Base-by-base conservation (phyloP, 805 yeast species). In the Metschnikowia peoriensis region DNA sequence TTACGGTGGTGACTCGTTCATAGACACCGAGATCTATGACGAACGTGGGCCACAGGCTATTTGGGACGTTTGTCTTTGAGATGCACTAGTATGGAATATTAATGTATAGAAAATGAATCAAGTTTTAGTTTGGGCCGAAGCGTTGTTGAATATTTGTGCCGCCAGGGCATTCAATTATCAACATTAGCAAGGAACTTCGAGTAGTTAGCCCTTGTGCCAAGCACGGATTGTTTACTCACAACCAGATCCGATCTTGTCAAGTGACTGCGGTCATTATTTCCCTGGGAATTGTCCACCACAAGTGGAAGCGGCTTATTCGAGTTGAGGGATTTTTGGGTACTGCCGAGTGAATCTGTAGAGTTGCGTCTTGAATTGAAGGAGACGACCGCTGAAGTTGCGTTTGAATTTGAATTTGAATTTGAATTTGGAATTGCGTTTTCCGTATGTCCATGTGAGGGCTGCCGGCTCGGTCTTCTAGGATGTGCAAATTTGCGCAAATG, bases 21-120 rank as follows among this genome's bases (percentile, higher is more conserved):
- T 90, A 28, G 83, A 84, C 45, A 79, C 82, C 57, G 88, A 84
- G 38, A 84, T 81, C 47, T 92, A 90, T 66, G 83, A 82, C 57
- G 91, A 85, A 58, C 78, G 75, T 45, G 97, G 97, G 0, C 97
- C 97, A 15, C 75, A 81, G 55, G 84, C 88, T 34, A 79, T 91
- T 44, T 91, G 97, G 97, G 89, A 84, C 52, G 75, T 68, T 32
- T 44, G 56, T 41, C 56, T 60, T 41, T 59, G 44, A 40, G 15
- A 12, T 9, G 28, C 22, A 11, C 17, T 8, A 15, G 35, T 10
- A 28, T n/a, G 29, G 27, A 14, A 29, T n/a, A 28, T 11, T 42
- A 38, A 42, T 41, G 46, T 48, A 41, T 41, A 41, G 41, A 27
- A 10, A 47, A 41, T 35, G 45, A 42, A 28, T 11, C 11, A 11